These are phyloP conservation scores for Sindora glabra DNA, from an alignment of 306 rosid species.

Conservation along the genomic window DNA sequence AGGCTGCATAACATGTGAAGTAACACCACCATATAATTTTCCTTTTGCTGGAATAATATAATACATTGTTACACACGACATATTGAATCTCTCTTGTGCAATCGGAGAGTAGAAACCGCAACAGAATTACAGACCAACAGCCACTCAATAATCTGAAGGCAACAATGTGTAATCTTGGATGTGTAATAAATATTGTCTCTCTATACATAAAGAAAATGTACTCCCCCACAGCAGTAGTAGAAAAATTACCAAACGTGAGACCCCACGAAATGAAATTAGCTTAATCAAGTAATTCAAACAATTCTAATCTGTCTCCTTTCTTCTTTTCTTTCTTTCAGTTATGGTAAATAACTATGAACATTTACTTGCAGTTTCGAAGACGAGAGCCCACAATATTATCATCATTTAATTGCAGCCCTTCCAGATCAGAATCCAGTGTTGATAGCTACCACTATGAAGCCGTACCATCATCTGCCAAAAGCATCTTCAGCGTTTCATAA, in stretches of 20 bases:
- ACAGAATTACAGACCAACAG: background rate
- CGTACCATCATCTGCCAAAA: constrained; percentile 48
- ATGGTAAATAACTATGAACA: background rate
- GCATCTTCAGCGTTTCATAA: constrained; percentile 74
- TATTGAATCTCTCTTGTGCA: no score
- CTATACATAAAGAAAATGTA: constrained; percentile 50
- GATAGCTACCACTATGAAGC: constrained; percentile 18
- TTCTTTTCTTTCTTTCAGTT: no score
- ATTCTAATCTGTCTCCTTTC: constrained; percentile 1
- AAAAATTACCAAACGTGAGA: constrained; percentile 39
- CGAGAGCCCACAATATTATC: no score
- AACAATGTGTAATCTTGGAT: background rate
- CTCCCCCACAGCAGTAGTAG: constrained; percentile 30
- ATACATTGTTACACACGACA: no score
- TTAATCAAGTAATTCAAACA: constrained; percentile 12
- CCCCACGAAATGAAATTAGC: constrained; percentile 25
- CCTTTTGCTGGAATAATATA: no score
- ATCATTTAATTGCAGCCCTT: no score
- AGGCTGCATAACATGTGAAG: no score
- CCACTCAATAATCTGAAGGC: background rate
- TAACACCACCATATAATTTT: no score
- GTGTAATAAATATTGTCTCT: background rate
- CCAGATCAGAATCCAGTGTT: background rate
- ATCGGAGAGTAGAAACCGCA: no score
- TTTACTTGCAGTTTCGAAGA: no score